Conservation (phyloP, 805 yeast species). For the Kuraishia ogatae region DNA sequence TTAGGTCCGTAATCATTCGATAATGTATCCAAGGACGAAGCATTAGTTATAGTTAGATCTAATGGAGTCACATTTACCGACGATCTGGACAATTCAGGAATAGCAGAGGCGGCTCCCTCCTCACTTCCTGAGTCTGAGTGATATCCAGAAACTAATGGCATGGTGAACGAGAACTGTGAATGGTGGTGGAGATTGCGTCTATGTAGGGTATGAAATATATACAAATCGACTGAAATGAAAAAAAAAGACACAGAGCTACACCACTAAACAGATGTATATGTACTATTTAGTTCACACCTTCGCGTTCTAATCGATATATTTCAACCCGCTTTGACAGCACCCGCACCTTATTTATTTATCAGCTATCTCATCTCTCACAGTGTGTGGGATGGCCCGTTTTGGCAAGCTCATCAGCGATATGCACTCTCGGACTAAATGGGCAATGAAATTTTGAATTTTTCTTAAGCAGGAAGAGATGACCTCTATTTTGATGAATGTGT, state of each 20-base stretch:
- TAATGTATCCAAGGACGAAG: background rate
- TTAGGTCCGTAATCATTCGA: background rate
- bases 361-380: background rate
- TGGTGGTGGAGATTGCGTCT: no score
- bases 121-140: slow-evolving; percentile 9
- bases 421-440: background rate
- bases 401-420: background rate
- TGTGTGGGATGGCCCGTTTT: background rate
- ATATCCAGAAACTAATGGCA: slow-evolving; percentile 27
- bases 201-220: no score
- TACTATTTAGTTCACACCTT: no score
- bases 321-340: background rate
- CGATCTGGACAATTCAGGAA: background rate
- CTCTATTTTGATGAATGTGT: background rate
- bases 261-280: no score
- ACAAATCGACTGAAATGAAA: no score
- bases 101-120: background rate
- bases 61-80: background rate
- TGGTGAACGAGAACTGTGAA: slow-evolving; percentile 3
- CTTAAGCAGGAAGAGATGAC: background rate
- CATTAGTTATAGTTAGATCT: background rate
- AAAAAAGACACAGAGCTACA: background rate
- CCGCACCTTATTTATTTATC: background rate
- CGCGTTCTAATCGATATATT: no score
- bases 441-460: background rate